Evolutionary conservation across 1,284 basidiomycete species (phyloP), one percentile per base, ranked within the genome.

Genomic region (Leccinum ponderosum): DNA sequence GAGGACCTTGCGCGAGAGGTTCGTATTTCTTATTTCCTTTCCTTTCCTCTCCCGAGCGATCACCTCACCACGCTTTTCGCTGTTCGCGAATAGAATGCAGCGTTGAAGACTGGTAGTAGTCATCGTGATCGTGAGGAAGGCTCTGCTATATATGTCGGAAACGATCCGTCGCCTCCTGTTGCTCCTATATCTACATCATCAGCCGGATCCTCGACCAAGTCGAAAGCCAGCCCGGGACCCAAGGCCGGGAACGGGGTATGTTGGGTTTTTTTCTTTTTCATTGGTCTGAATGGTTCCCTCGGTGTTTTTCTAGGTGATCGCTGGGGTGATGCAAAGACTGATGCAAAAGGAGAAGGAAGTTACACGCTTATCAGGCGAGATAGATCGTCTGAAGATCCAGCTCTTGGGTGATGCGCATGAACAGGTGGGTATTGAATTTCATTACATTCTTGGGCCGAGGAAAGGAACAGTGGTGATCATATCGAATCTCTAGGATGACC

Each of bases 321-420:
- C 88, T 65, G 91, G 90, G 2, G 73, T 95, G n/a, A 86, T 95
- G 11, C 91, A 94, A 69, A 86, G 91, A 7, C 78, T 96, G 6
- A 84, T 91, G 3, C 84, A 88, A 69, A 95, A 94, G 73, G 94
- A 96, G 76, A 94, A 91, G 70, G 86, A 94, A 72, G 91, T 93
- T 2, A 73, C 86, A 6, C 85, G 89, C 60, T 80, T 96, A 5
- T 87, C 89, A 70, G 80, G 83, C 3, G 91, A 94, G 66, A 74
- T 95, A 7, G 91, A 91, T 63, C 81, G 82, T 31, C 75, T 86
- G 60, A 85, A 83, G 62, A 76, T 79, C 3, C 82, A 85, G 68
- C 85, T 84, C 71, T 84, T 84, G 2, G 71, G 66, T 7, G 87
- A 90, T 57, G 72, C 74, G 4, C 77, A 82, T 35, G 87, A 90